phyloP scores from a whole-genome alignment of 352 stramenopile species.

The Phytophthora agathidicida region DNA sequence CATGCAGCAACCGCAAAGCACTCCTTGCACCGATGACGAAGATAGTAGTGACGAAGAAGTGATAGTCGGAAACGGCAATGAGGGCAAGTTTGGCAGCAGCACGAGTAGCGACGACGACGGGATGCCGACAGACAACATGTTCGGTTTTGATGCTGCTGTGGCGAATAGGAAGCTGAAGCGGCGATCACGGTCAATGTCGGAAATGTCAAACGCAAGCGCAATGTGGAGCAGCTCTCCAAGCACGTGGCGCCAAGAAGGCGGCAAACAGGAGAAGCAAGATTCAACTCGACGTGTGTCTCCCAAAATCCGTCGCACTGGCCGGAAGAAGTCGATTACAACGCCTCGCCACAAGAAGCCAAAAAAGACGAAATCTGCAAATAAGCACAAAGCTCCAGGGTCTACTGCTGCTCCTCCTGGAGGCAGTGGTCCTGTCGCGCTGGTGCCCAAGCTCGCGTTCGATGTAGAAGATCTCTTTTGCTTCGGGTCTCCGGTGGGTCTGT shows the following conservation, averaged over 20 bases:
- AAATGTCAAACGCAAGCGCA: conserved; percentile 30
- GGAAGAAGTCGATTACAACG: conserved; percentile 13
- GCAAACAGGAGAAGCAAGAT: conserved; percentile 10
- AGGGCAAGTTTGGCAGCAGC: conserved; percentile 19
- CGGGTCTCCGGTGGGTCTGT: conserved; percentile 91
- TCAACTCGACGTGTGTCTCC: conserved; percentile 2
- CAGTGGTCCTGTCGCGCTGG: conserved; percentile 26
- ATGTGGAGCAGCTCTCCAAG: conserved; percentile 25
- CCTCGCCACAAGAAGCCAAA: conserved; percentile 32
- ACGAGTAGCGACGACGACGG: conserved; percentile 24
- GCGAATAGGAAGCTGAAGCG: conserved; percentile 32
- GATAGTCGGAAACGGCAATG: conserved; percentile 17
- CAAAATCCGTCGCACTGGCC: conserved; percentile 9
- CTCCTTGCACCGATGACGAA: conserved; percentile 41
- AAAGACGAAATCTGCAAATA: conserved; percentile 21
- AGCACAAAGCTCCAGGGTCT: conserved; percentile 20
- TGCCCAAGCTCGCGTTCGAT: conserved; percentile 76
- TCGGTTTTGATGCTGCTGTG: conserved; percentile 44
- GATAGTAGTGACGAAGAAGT: conserved; percentile 41
- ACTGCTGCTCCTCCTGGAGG: conserved; percentile 7
- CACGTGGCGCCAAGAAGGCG: conserved; percentile 1
- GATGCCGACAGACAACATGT: conserved; percentile 18
- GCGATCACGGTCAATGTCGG: conserved; percentile 52
- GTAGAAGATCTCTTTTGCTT: conserved; percentile 91
- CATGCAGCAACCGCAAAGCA: conserved; percentile 36